A percentile compares a stretch with the other conserved stretches of the same genome.
Conservation (phyloP, 768 basidiomycete species). For the Suillus tomentosus region DNA sequence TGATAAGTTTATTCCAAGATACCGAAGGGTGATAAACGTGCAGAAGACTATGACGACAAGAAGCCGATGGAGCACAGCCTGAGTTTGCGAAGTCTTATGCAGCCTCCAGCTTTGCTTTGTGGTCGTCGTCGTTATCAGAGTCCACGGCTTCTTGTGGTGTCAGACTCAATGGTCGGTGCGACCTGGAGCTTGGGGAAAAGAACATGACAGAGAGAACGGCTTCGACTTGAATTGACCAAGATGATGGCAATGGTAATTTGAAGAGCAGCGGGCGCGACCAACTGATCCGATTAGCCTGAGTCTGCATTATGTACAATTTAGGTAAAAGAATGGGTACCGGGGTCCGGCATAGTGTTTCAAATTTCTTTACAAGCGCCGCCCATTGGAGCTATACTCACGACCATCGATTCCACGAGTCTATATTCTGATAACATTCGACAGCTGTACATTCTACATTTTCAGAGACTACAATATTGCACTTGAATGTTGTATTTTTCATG, state of each 20-base stretch:
- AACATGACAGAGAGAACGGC: neutral
- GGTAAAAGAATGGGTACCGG: no score
- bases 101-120: neutral
- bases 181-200: neutral
- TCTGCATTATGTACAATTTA: no score
- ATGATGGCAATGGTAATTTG: neutral
- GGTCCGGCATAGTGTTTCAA: no score
- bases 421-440: no score
- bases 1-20: neutral
- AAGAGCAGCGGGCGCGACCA: neutral
- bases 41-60: constrained; percentile 1
- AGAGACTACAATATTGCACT: no score
- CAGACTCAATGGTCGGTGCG: neutral
- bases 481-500: no score
- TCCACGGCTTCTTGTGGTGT: neutral
- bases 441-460: no score
- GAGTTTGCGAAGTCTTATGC: neutral
- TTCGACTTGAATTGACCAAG: neutral
- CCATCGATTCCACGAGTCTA: no score
- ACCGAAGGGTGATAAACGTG: neutral
- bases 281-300: neutral
- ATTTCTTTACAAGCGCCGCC: no score
- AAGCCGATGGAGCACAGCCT: neutral
- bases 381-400: no score
- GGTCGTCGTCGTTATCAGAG: neutral